Evolutionary conservation across 768 basidiomycete species (phyloP), one percentile per base, ranked within the genome.

Genomic region (Clitopilus hobsonii): DNA sequence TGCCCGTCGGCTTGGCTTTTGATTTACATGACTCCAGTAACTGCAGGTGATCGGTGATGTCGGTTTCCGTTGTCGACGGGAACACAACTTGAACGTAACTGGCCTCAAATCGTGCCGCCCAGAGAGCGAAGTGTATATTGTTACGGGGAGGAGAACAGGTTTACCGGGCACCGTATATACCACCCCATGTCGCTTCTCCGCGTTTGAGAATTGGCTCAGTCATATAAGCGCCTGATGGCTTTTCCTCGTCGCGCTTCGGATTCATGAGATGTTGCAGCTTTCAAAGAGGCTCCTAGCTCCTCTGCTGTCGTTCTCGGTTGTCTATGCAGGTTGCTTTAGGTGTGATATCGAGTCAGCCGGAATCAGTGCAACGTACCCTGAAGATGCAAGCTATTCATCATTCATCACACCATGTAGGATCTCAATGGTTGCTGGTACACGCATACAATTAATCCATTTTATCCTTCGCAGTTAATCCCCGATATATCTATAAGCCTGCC

Each of bases 401-500:
- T 14, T 16, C 28, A 50, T 26, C 49, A 26, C 23, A 26, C 3
- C 49, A 14, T 50, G 49, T 50, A 26, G 22, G 49, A 24, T 6
- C 26, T 50, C 20, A 11, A 14, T 50, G 7, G 2, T 11, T 16
- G 10, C n/a, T 50, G 16, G 4, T 26, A 24, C 49, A 29, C 22
- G 49, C n/a, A n/a, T n/a, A 16, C 7, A 7, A 14, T 18, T 41
- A 18, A 41, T 41, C 11, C 38, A 41, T 11, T 11, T 6, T 10
- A 6, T 7, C 45, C 48, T 26, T 26, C 7, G 24, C 49, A 76
- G 75, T 64, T 60, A 75, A 75, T 55, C 58, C 64, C 5, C 63
- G 75, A 22, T 74, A 66, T 56, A 61, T 64, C 13, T 63, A 71
- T 47, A 51, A 69, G 6, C 75, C 75, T 5, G 59, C 65, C 13